A percentile compares a stretch with the other conserved stretches of the same genome.
Evolutionary conservation across 2,329 filamentous ascomycete species (phyloP).

Genomic region (Huntiella savannae): DNA sequence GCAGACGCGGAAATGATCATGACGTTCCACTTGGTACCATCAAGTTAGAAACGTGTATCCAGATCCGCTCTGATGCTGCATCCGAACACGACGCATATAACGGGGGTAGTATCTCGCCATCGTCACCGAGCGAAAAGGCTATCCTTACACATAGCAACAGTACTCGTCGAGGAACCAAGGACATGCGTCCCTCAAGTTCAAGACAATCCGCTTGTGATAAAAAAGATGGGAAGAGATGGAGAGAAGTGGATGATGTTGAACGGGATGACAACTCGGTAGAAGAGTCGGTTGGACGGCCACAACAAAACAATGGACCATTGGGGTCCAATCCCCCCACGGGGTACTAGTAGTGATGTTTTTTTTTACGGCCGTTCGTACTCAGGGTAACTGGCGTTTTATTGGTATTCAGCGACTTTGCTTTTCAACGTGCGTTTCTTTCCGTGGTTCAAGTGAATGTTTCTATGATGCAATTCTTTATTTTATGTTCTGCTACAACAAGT

Average conservation of each 20-base stretch:
- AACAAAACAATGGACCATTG: slow-evolving; percentile 7
- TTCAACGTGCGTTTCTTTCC: no score
- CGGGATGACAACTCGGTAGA: slow-evolving; percentile 2
- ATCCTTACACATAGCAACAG: neutral
- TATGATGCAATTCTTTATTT: no score
- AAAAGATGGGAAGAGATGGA: no score
- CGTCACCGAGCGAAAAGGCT: neutral
- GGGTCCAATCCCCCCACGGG: slow-evolving; percentile 7
- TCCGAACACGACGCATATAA: neutral
- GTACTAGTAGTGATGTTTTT: neutral
- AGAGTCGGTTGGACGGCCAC: slow-evolving; percentile 2
- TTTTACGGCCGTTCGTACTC: no score
- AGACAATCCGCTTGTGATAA: no score
- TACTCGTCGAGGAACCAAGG: neutral
- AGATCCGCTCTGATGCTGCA: slow-evolving; percentile 5
- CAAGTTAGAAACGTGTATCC: slow-evolving; percentile 4
- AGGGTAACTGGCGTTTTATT: no score
- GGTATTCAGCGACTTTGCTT: no score
- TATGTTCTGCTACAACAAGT: no score
- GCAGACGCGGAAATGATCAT: neutral
- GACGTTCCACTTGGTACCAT: neutral
- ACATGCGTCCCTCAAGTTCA: no score
- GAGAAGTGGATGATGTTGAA: no score
- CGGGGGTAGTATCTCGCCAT: neutral
- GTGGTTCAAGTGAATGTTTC: no score